Conservation (phyloP, 2,329 filamentous ascomycete species). For the Exophiala dermatitidis region DNA sequence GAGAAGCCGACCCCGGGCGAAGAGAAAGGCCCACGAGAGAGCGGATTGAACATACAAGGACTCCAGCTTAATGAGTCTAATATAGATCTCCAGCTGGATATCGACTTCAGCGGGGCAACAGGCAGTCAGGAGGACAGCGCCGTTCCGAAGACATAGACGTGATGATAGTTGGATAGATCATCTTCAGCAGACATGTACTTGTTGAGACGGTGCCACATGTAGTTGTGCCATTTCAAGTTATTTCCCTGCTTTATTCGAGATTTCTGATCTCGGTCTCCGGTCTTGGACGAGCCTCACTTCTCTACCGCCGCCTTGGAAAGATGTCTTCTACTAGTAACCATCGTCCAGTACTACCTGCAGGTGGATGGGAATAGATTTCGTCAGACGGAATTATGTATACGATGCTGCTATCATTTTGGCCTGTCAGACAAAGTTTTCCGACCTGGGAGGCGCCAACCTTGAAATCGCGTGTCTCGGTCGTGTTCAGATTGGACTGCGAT, state of each 20-base stretch:
- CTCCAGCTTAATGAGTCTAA: slow-evolving; percentile 18
- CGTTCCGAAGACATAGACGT: slow-evolving; percentile 3
- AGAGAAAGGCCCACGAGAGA: slow-evolving; percentile 15
- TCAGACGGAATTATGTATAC: too few relatives aligned
- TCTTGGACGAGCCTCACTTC: too few relatives aligned
- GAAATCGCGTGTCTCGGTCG: too few relatives aligned
- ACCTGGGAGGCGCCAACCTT: too few relatives aligned
- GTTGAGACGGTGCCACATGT: not conserved
- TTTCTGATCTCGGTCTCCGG: too few relatives aligned
- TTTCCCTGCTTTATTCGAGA: not conserved
- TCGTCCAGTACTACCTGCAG: too few relatives aligned
- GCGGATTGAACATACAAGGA: slow-evolving; percentile 22
- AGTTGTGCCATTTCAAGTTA: not conserved
- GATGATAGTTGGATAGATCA: not conserved
- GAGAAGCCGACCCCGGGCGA: slow-evolving; percentile 11
- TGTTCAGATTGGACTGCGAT: not conserved
- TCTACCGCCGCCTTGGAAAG: too few relatives aligned
- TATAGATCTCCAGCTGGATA: slow-evolving; percentile 14
- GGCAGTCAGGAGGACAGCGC: slow-evolving; percentile 5
- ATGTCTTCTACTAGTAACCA: too few relatives aligned
- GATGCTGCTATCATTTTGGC: too few relatives aligned
- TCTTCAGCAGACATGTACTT: too few relatives aligned
- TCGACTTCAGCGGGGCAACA: not conserved
- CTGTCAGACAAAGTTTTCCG: too few relatives aligned
- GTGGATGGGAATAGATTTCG: too few relatives aligned